A percentile compares a stretch with the other conserved stretches of the same genome.
Conservation (phyloP, 768 basidiomycete species). For the Mycena albidolilacea region DNA sequence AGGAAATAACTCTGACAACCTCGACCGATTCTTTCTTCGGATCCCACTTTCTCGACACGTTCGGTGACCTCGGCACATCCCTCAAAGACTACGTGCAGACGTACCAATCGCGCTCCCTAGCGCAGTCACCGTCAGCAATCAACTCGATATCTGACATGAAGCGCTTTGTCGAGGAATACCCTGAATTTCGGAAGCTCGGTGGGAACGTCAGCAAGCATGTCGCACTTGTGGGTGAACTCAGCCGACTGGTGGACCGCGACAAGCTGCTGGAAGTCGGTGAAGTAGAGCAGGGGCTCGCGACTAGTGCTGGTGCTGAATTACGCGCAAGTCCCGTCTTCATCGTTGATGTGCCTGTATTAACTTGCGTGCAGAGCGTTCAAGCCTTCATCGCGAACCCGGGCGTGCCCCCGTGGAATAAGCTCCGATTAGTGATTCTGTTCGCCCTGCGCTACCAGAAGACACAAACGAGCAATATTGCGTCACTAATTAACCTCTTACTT, state of each 20-base stretch:
- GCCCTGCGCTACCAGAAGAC: constrained; percentile 96
- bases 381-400: constrained; percentile 75
- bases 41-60: constrained; percentile 90
- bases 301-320: constrained; percentile 91
- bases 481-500: constrained; percentile 80
- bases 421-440: constrained; percentile 91
- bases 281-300: constrained; percentile 96
- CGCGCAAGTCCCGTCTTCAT: constrained; percentile 64
- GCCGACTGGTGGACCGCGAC: constrained; percentile 88
- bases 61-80: constrained; percentile 95
- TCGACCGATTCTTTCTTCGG: constrained; percentile 96
- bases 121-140: constrained; percentile 83
- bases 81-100: constrained; percentile 95
- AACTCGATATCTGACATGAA: constrained; percentile 99
- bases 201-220: constrained; percentile 99
- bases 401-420: constrained; percentile 86
- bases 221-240: constrained; percentile 95
- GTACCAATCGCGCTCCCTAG: constrained; percentile 88
- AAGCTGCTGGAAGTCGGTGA: constrained; percentile 93
- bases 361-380: constrained; percentile 79
- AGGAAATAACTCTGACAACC: constrained; percentile 96
- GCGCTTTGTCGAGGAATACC: constrained; percentile 96
- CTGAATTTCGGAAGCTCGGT: constrained; percentile 95
- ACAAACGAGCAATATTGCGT: constrained; percentile 84
- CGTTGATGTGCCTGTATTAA: constrained; percentile 10